Percentiles rank a stretch among this genome's conserved stretches.
These are phyloP conservation scores for Pythium aristosporum DNA, from an alignment of 352 stramenopile species.

Conservation along the genomic window DNA sequence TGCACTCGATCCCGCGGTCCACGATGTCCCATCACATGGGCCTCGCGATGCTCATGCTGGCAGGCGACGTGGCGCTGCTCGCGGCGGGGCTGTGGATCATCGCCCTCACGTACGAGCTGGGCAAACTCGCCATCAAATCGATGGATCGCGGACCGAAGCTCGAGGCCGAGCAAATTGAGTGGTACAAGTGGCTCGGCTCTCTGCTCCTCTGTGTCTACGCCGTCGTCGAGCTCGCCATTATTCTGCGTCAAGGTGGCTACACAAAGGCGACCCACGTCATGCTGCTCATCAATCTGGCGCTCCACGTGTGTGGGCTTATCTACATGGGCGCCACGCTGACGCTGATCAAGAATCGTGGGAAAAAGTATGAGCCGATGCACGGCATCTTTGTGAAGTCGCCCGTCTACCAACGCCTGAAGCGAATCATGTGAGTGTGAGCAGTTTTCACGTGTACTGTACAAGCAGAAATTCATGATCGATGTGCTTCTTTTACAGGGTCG, in stretches of 20 bases:
- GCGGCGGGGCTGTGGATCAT: constrained; percentile 16
- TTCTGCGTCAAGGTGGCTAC: constrained; percentile 13
- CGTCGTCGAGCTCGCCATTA: constrained; percentile 8
- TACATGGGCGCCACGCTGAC: constrained; percentile 13
- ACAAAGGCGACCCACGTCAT: background rate
- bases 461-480: background rate
- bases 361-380: constrained; percentile 29
- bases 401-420: constrained; percentile 27
- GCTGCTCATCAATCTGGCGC: constrained; percentile 1
- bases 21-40: background rate
- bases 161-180: constrained; percentile 10
- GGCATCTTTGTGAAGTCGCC: constrained; percentile 26
- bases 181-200: constrained; percentile 4
- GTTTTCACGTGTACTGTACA: too few species aligned
- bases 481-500: constrained; percentile 10
- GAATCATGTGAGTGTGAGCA: constrained; percentile 25
- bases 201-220: background rate
- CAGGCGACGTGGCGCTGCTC: constrained; percentile 6
- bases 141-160: constrained; percentile 15
- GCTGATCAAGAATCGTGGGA: constrained; percentile 11
- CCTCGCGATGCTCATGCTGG: constrained; percentile 5
- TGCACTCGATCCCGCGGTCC: constrained; percentile 6
- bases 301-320: constrained; percentile 13
- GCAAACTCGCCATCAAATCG: constrained; percentile 15
- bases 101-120: constrained; percentile 18